Base-by-base conservation (phyloP, 345 rosid genomes). In the Camelina laxa region DNA sequence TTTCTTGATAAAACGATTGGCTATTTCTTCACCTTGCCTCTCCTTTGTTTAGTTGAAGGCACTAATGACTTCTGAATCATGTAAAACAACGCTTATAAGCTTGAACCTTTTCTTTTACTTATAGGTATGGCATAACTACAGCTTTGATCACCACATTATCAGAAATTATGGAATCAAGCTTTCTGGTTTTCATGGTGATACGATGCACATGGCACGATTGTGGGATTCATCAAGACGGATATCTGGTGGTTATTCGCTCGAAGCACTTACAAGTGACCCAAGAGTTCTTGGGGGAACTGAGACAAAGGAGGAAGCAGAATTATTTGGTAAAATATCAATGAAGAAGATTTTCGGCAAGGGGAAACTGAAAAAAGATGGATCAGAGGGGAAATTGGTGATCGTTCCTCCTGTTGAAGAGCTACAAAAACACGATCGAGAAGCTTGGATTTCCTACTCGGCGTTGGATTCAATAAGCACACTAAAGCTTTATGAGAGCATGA, bases 61-160 rank as follows among this genome's bases (percentile, higher is more conserved):
- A 54, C 14, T 68, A 61, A 14, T 2, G 54, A 68, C 27, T 56
- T 68, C 41, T 2, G 10, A 58, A 56, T 31, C 53, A 41, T 68
- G 53, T 51, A 41, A 39, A 20, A 35, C 57, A 15, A 38, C 36
- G 14, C 48, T 47, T 58, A 11, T 33, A 62, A 78, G 39, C 56
- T 41, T 60, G 51, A 48, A 48, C 57, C 71, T 44, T 50, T 39
- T 75, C 19, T 39, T 50, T 39, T 54, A 41, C 77, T n/a, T 75
- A 62, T 70, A 95, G 99, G 98, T 95, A 39, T 95, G 99, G 98
- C 99, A 95, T 85, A 95, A 90, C 79, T 95, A 92, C 75, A 92
- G 99, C 88, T 95, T 95, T 64, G 99, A 95, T 75, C 85, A 73
- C 73, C 99, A 95, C 79, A 83, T 92, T 63, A 75, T 95, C 42